Conservation (phyloP, 108 stramenopile genomes). For the Nitzschia inconspicua region DNA sequence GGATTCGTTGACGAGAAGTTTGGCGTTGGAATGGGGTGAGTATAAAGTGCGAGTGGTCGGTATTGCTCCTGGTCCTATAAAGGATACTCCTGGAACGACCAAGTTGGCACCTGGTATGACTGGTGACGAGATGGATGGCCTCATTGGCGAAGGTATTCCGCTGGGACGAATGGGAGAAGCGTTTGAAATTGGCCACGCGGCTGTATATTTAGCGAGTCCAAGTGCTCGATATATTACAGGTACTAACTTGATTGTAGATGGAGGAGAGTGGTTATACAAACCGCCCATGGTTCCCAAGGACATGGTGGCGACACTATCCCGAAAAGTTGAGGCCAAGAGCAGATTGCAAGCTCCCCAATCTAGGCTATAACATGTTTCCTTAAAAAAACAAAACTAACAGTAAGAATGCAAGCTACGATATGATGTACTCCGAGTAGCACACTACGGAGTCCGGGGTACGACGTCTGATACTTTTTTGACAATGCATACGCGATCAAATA, state of each 20-base stretch:
- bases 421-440: no score
- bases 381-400: no score
- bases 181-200: constrained; percentile 82
- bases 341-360: constrained; percentile 48
- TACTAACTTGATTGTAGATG: constrained; percentile 79
- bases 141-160: constrained; percentile 67
- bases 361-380: no score
- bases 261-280: constrained; percentile 75
- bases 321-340: constrained; percentile 69
- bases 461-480: no score
- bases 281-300: constrained; percentile 77
- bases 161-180: constrained; percentile 72
- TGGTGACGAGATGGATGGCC: constrained; percentile 40
- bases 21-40: constrained; percentile 92
- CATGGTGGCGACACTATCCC: constrained; percentile 66
- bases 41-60: constrained; percentile 87
- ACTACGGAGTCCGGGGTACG: no score
- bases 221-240: constrained; percentile 72
- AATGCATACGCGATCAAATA: no score
- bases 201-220: constrained; percentile 70
- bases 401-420: no score
- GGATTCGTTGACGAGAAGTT: constrained; percentile 85
- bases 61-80: constrained; percentile 93
- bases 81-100: constrained; percentile 89
- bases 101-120: constrained; percentile 82